These are phyloP conservation scores for Celoporthe dispersa DNA, from an alignment of 2,329 filamentous ascomycete species.

Conservation along the genomic window DNA sequence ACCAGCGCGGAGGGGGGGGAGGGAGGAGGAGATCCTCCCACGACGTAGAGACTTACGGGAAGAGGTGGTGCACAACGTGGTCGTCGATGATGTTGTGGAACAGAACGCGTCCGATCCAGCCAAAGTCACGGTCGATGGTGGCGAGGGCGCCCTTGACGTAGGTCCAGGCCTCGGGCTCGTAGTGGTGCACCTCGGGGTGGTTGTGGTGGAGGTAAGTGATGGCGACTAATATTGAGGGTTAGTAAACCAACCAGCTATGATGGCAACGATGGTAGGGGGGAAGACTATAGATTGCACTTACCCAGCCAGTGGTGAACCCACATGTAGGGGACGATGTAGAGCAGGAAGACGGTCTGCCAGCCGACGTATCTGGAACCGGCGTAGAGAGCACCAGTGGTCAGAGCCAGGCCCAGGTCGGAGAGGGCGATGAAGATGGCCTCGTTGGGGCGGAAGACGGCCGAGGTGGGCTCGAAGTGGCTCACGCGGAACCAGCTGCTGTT, in stretches of 20 bases:
- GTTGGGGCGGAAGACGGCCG: slow-evolving; percentile 62
- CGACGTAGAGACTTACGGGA: slow-evolving; percentile 53
- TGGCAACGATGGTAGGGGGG: no score
- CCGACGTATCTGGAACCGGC: slow-evolving; percentile 57
- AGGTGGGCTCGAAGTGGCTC: slow-evolving; percentile 66
- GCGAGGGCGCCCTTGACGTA: slow-evolving; percentile 65
- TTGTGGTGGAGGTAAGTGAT: slow-evolving; percentile 80
- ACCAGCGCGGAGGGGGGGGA: no score
- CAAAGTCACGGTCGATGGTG: slow-evolving; percentile 68
- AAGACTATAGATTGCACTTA: slow-evolving; percentile 38
- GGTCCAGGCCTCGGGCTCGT: slow-evolving; percentile 62
- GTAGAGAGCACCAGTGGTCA: slow-evolving; percentile 57
- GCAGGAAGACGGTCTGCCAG: slow-evolving; percentile 57
- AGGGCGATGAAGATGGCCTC: slow-evolving; percentile 61
- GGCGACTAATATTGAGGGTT: slow-evolving; percentile 52
- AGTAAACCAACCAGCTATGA: no score
- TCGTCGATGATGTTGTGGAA: slow-evolving; percentile 70
- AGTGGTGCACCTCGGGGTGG: slow-evolving; percentile 62
- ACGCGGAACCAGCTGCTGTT: slow-evolving; percentile 45
- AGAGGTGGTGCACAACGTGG: slow-evolving; percentile 67
- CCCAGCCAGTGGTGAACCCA: slow-evolving; percentile 75
- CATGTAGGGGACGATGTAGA: slow-evolving; percentile 68
- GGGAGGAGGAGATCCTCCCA: no score
- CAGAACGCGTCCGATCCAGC: slow-evolving; percentile 66
- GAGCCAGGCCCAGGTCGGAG: slow-evolving; percentile 62